phyloP scores from a whole-genome alignment of 805 yeast genomes.

The Gaillardinia entomophila region DNA sequence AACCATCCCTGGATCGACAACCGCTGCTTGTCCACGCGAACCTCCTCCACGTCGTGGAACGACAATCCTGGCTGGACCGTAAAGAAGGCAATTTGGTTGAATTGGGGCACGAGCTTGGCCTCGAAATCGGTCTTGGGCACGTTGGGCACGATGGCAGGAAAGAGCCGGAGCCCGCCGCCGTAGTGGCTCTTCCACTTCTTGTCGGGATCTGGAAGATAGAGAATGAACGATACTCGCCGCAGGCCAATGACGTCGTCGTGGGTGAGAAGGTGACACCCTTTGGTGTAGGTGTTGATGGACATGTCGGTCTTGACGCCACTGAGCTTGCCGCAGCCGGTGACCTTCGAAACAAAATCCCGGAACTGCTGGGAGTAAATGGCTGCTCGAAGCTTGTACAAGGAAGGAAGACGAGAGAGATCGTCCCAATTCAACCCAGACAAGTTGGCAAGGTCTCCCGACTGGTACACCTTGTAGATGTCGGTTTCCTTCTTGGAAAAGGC shows the following conservation, averaged over 20 bases:
- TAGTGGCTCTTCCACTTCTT: slow-evolving; percentile 82
- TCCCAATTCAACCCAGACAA: slow-evolving; percentile 76
- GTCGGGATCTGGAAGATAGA: slow-evolving; percentile 91
- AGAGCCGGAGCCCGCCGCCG: slow-evolving; percentile 89
- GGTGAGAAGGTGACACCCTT: slow-evolving; percentile 88
- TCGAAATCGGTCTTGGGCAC: slow-evolving; percentile 79
- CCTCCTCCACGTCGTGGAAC: slow-evolving; percentile 98
- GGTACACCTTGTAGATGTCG: slow-evolving; percentile 89
- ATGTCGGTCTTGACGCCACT: slow-evolving; percentile 91
- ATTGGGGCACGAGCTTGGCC: slow-evolving; percentile 76
- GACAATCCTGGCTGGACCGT: slow-evolving; percentile 94
- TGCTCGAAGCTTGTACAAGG: slow-evolving; percentile 70
- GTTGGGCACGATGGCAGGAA: slow-evolving; percentile 81
- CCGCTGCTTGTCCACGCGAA: slow-evolving; percentile 83
- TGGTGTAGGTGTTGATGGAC: slow-evolving; percentile 84
- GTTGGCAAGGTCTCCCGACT: slow-evolving; percentile 88
- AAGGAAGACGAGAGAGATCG: slow-evolving; percentile 69
- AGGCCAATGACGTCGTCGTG: slow-evolving; percentile 98
- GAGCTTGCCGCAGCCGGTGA: slow-evolving; percentile 83
- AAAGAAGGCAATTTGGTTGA: slow-evolving; percentile 94
- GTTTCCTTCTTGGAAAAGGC: slow-evolving; percentile 95
- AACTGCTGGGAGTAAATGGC: slow-evolving; percentile 85
- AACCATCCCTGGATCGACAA: slow-evolving; percentile 98
- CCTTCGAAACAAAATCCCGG: slow-evolving; percentile 67
- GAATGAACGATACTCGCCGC: slow-evolving; percentile 84